These are phyloP conservation scores for Backusella macrospora DNA, from an alignment of 192 early-diverging fungal species.

Conservation along the genomic window DNA sequence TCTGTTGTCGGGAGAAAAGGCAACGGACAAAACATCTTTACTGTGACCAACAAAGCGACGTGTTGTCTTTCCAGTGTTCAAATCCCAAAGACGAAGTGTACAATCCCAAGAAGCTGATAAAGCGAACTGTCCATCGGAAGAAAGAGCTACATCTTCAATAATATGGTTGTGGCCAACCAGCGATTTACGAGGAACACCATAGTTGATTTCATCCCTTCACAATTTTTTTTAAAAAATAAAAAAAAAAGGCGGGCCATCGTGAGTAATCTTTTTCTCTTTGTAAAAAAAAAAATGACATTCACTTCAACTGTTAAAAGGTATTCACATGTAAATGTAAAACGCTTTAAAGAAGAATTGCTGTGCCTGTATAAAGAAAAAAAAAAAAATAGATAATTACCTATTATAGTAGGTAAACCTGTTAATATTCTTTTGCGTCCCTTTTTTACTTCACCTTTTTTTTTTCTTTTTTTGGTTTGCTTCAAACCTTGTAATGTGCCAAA, in stretches of 20 bases:
- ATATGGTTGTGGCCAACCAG: slow-evolving; percentile 98
- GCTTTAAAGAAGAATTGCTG: slow-evolving; percentile 4
- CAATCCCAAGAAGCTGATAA: slow-evolving; percentile 98
- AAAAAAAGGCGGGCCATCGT: slow-evolving; percentile 20
- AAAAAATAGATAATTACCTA: slow-evolving; percentile 11
- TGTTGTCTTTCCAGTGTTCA: slow-evolving; percentile 91
- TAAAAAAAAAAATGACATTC: slow-evolving; percentile 24
- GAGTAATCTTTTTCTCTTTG: slow-evolving; percentile 9
- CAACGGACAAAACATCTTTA: slow-evolving; percentile 95
- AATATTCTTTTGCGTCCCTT: background rate
- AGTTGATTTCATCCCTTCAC: slow-evolving; percentile 82
- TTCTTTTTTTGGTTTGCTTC: background rate
- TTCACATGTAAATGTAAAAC: slow-evolving; percentile 6
- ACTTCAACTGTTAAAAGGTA: slow-evolving; percentile 14
- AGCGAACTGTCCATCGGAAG: slow-evolving; percentile 97
- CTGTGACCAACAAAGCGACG: slow-evolving; percentile 94
- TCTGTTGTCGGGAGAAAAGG: slow-evolving; percentile 99
- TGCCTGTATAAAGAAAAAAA: background rate
- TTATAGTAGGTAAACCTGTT: background rate
- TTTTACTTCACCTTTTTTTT: background rate
- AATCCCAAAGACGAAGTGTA: slow-evolving; percentile 98
- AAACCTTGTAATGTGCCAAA: slow-evolving; percentile 83
- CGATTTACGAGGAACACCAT: slow-evolving; percentile 85
- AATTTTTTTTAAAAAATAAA: slow-evolving; percentile 7
- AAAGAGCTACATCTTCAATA: slow-evolving; percentile 96